Evolutionary conservation across 2,329 filamentous ascomycete genomes (phyloP).

Genomic region (Metarhizium brunneum): DNA sequence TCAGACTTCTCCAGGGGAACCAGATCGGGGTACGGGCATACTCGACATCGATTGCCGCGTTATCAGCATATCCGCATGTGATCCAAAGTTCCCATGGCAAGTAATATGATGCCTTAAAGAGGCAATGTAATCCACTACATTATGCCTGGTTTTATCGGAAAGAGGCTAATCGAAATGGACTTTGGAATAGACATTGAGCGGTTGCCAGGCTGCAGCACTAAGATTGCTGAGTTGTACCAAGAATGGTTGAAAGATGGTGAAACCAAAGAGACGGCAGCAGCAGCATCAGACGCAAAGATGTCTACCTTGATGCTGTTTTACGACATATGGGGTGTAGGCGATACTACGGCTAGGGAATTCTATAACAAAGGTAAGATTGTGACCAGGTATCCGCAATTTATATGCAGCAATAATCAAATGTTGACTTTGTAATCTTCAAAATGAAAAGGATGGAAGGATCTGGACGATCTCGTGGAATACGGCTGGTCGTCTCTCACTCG

Average conservation of each 20-base stretch:
- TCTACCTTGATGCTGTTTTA: conserved; percentile 62
- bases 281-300: conserved; percentile 55
- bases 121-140: not conserved
- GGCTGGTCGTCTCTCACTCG: conserved; percentile 69
- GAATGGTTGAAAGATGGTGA: conserved; percentile 58
- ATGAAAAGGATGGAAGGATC: conserved; percentile 57
- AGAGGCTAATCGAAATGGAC: not conserved
- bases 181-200: conserved; percentile 33
- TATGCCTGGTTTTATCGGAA: not conserved
- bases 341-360: conserved; percentile 71
- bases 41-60: conserved; percentile 71
- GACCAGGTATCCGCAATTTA: not conserved
- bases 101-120: conserved; percentile 3
- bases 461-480: conserved; percentile 78
- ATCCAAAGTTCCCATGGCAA: conserved; percentile 33
- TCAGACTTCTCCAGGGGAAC: conserved; percentile 63
- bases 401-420: not conserved
- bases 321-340: conserved; percentile 87
- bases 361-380: conserved; percentile 48
- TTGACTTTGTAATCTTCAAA: conserved; percentile 3
- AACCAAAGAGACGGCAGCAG: conserved; percentile 54
- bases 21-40: conserved; percentile 78
- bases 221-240: conserved; percentile 67
- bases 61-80: conserved; percentile 67
- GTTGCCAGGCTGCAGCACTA: conserved; percentile 73